These are phyloP conservation scores for Acacia pycnantha DNA, from an alignment of 331 rosid genomes.

Conservation along the genomic window DNA sequence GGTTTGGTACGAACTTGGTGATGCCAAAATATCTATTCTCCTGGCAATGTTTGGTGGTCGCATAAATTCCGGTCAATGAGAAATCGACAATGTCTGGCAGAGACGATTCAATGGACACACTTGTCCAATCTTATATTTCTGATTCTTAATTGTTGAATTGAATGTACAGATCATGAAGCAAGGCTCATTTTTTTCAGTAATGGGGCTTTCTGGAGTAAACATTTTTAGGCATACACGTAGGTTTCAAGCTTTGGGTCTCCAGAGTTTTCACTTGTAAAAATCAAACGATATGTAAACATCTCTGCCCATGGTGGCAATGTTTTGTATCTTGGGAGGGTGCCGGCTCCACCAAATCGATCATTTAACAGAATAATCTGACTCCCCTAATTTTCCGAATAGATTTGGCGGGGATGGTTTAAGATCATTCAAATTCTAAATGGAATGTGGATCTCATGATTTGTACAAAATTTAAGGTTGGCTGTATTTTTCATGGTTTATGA, in stretches of 20 bases:
- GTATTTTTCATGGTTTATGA: not conserved
- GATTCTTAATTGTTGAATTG: constrained; percentile 27
- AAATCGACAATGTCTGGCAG: constrained; percentile 24
- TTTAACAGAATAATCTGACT: not conserved
- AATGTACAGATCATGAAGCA: constrained; percentile 39
- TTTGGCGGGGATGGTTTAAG: not conserved
- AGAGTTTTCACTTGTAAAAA: not conserved
- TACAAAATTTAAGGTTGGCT: not conserved
- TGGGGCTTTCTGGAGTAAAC: constrained; percentile 11
- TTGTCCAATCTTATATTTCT: constrained; percentile 29
- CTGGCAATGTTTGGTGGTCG: constrained; percentile 29
- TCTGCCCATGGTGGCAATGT: not conserved
- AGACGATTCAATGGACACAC: constrained; percentile 15
- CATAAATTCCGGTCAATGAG: constrained; percentile 28
- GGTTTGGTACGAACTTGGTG: constrained; percentile 76
- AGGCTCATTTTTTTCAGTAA: constrained; percentile 22
- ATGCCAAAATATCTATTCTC: constrained; percentile 18
- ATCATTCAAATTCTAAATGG: not conserved
- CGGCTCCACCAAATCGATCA: not conserved
- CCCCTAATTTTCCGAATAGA: not conserved
- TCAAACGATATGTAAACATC: not conserved
- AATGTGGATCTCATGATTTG: not conserved
- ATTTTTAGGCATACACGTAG: not conserved
- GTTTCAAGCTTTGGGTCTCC: not conserved
- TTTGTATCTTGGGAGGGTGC: not conserved